These are phyloP conservation scores for Leishmania turanica DNA, from an alignment of 208 protist species.

Conservation along the genomic window DNA sequence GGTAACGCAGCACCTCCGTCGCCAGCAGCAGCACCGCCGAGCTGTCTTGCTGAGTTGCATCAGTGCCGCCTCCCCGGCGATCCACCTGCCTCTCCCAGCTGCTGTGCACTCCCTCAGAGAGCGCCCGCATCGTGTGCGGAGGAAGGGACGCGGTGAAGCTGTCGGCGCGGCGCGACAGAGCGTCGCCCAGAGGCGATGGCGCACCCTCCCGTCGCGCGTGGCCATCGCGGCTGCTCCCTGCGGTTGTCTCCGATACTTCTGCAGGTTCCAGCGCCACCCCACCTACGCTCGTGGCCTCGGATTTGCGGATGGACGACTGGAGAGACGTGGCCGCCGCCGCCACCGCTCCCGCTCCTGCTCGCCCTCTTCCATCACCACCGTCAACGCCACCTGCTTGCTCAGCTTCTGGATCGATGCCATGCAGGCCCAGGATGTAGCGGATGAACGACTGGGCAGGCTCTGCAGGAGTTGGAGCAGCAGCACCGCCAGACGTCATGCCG, in stretches of 20 bases:
- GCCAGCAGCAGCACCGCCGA: constrained; percentile 53
- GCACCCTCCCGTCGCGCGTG: not conserved
- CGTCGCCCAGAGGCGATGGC: not conserved
- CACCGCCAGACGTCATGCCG: not conserved
- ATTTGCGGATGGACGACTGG: not conserved
- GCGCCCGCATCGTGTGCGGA: not conserved
- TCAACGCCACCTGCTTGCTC: not conserved
- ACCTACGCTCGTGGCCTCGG: not conserved
- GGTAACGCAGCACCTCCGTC: constrained; percentile 64
- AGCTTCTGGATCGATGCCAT: constrained; percentile 7
- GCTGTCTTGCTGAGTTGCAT: not conserved
- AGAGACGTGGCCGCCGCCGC: not conserved
- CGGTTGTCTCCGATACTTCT: not conserved
- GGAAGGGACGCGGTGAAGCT: not conserved
- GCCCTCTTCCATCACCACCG: not conserved
- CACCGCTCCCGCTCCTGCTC: not conserved
- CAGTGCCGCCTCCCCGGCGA: not conserved
- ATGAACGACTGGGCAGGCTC: constrained; percentile 19
- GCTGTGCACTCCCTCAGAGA: not conserved
- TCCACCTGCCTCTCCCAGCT: not conserved
- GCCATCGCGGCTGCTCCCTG: not conserved
- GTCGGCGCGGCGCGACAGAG: not conserved
- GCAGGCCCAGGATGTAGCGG: constrained; percentile 6
- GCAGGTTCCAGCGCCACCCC: not conserved
- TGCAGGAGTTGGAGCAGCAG: not conserved